Evolutionary conservation across 2,329 filamentous ascomycete species (phyloP), one percentile per base, ranked within the genome.

Genomic region (Harringtonia lauricola): DNA sequence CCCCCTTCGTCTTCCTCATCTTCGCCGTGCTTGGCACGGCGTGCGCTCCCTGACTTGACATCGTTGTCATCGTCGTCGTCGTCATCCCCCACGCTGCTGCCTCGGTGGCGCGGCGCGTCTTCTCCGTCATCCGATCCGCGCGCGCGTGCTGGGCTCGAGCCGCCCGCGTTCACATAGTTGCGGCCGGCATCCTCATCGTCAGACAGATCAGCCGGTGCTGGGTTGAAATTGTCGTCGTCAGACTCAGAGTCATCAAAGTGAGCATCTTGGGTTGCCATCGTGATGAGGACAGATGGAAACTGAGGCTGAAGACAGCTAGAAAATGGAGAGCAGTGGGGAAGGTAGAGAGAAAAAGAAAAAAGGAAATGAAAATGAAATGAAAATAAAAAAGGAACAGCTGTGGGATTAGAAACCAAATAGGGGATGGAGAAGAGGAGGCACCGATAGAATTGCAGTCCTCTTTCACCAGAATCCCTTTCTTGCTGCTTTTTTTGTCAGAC

Each of bases 181-280:
- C n/a, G 35, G 3, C 18, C 31, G 5, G 39, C 39, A 15, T 68
- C 72, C 47, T 87, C 84, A 40, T 79, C 80, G 52, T 90, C 86
- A 3, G 85, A 92, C 29, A 77, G 57, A 46, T 86, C 77, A 47
- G 77, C 82, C 18, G 83, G 81, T 39, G 74, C 78, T 41, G 88
- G 89, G 61, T 95, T 94, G 72, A 95, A 95, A 60, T 90, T 83
- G 48, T 85, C 81, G 54, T 94, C 88, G 41, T 92, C 86, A 36
- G 84, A 82, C 44, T 86, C 83, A 47, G 76, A 81, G 48, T 81
- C 76, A 55, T 67, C 47, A 38, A 40, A 49, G 12, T 26, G 35
- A 2, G 45, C 21, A n/a, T 44, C 46, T 17, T 43, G 44, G 5
- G 42, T 37, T 3, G 47, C 30, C 49, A 51, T 51, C 8, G 31